Percentiles rank a stretch among this genome's conserved stretches.
Conservation (phyloP, 164 flowering plant genomes). For the Berberis vulgaris region DNA sequence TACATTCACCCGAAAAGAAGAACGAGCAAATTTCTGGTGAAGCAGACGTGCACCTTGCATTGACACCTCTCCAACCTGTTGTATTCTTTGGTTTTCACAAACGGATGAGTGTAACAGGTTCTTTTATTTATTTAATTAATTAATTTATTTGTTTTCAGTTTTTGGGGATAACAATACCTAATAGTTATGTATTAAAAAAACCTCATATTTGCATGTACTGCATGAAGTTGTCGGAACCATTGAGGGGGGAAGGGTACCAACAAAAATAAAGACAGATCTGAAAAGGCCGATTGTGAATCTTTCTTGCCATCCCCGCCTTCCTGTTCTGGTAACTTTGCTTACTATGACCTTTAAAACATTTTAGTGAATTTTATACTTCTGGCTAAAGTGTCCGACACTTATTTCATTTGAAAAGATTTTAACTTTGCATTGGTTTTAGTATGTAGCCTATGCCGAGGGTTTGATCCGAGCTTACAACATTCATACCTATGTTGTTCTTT, state of each 20-base stretch:
- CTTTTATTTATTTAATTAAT: slow-evolving; percentile 4
- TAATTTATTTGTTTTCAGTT: background rate
- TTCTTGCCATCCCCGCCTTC: slow-evolving; percentile 98
- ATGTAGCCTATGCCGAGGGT: slow-evolving; percentile 98
- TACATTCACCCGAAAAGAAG: slow-evolving; percentile 96
- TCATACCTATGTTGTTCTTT: slow-evolving; percentile 87
- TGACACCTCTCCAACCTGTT: slow-evolving; percentile 96
- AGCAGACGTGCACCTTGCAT: slow-evolving; percentile 93
- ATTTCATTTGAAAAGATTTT: background rate
- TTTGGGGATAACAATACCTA: background rate
- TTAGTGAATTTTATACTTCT: background rate
- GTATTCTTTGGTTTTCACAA: slow-evolving; percentile 93
- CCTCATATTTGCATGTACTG: slow-evolving; percentile 9
- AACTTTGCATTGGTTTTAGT: slow-evolving; percentile 34
- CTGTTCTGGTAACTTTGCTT: slow-evolving; percentile 59
- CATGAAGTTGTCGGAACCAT: slow-evolving; percentile 91
- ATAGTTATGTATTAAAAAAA: slow-evolving; percentile 11
- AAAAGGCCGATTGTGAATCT: slow-evolving; percentile 95
- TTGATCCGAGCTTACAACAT: slow-evolving; percentile 94
- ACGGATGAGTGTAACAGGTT: slow-evolving; percentile 99
- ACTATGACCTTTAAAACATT: slow-evolving; percentile 1
- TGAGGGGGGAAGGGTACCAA: slow-evolving; percentile 94
- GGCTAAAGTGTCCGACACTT: background rate
- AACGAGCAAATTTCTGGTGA: slow-evolving; percentile 73
- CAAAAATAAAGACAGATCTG: slow-evolving; percentile 94